Evolutionary conservation across 2,329 filamentous ascomycete species (phyloP), one percentile per base, ranked within the genome.

Genomic region (Ustulina deusta): DNA sequence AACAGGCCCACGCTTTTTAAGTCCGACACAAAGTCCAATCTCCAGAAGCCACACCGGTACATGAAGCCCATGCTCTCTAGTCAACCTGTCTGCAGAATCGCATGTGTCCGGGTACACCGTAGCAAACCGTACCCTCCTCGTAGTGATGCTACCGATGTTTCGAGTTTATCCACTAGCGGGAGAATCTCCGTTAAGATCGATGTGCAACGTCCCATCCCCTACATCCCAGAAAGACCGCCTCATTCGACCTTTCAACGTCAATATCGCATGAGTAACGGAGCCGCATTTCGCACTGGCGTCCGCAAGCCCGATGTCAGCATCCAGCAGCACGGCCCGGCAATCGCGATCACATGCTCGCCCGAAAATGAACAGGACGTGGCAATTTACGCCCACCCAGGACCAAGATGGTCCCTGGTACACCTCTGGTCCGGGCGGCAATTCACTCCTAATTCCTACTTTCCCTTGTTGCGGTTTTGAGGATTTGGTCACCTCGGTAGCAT

Each of bases 1-100:
- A 54, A 64, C 55, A 3, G 62, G 62, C 46, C 62, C 62, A 29
- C 62, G 62, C 55, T 38, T 64, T 46, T 54, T 59, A 5, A 64
- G 48, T 10, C 62, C 36, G 9, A 59, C 55, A 7, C 54, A 59
- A 9, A 38, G 3, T 20, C 62, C 62, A 2, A 64, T 22, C 46
- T 64, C 62, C 20, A 64, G 29, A 29, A 64, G 55, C 54, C 54
- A 51, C 15, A 64, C 46, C 1, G 36, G 55, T 22, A 40, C 36
- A 20, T 49, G 34, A 22, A 29, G 15, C 36, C 56, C 29, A 7
- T n/a, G 22, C 22, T 51, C 17, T 49, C 29, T 22, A 49, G 42
- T 22, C 17, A 2, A 27, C 6, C 9, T 20, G 15, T 13, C 2
- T 7, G 20, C 20, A 22, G 22, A n/a, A 5, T 42, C 51, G 6